phyloP scores from a whole-genome alignment of 208 protist genomes.

The Zelonia costaricensis region DNA sequence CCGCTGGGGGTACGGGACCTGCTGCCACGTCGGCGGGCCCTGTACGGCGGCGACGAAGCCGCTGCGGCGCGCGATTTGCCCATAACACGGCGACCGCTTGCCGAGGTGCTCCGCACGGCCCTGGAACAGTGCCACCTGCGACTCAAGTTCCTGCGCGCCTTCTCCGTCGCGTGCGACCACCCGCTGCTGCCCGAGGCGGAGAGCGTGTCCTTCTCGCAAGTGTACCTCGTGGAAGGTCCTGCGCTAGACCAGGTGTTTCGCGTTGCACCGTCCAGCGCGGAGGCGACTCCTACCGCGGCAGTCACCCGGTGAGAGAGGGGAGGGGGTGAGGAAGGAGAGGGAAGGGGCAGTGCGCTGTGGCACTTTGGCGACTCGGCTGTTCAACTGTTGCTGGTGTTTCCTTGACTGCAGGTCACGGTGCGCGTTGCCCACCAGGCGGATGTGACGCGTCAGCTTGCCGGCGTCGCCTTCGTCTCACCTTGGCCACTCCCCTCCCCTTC shows the following conservation, averaged over 20 bases:
- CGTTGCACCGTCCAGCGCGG: conserved; percentile 8
- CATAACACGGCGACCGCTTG: conserved; percentile 29
- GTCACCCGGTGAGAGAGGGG: too few relatives aligned
- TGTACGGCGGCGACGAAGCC: conserved; percentile 1
- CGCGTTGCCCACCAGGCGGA: too few relatives aligned
- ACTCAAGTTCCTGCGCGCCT: conserved; percentile 57
- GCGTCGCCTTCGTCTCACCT: too few relatives aligned
- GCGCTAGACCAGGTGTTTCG: conserved; percentile 34
- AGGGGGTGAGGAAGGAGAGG: too few relatives aligned
- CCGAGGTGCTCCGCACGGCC: conserved; percentile 40
- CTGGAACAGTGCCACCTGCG: conserved; percentile 47
- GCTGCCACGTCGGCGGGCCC: conserved; percentile 12
- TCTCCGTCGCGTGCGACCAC: conserved; percentile 70
- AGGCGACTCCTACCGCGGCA: too few relatives aligned
- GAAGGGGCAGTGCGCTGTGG: too few relatives aligned
- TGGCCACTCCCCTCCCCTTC: too few relatives aligned
- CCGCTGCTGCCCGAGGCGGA: conserved; percentile 60
- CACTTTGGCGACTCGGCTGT: too few relatives aligned
- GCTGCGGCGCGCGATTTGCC: conserved; percentile 9
- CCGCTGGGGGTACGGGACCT: conserved; percentile 70
- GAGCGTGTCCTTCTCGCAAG: conserved; percentile 55
- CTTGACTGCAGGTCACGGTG: too few relatives aligned
- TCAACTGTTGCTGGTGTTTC: too few relatives aligned
- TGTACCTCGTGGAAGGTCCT: conserved; percentile 61
- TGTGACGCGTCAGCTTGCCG: too few relatives aligned